Evolutionary conservation across 495 filamentous ascomycete species (phyloP).

Genomic region (Penicillium pulvis): DNA sequence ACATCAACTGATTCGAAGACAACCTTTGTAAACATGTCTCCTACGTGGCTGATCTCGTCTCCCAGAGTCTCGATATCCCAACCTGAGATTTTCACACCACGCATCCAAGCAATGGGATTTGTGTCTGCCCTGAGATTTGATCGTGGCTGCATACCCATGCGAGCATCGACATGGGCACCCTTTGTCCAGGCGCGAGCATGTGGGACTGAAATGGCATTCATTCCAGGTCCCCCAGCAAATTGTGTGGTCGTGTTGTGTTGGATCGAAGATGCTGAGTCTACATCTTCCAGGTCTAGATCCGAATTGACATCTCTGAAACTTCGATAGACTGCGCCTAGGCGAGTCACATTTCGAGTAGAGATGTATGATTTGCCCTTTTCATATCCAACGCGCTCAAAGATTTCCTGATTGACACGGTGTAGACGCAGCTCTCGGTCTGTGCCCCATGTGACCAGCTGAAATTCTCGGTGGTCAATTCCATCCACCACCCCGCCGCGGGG

Average conservation of each 20-base stretch:
- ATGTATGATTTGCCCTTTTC: constrained; percentile 65
- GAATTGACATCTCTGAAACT: constrained; percentile 69
- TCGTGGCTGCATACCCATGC: constrained; percentile 66
- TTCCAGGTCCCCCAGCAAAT: constrained; percentile 40
- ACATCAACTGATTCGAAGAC: constrained; percentile 85
- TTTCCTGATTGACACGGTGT: constrained; percentile 67
- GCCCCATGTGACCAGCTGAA: constrained; percentile 93
- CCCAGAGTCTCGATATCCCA: constrained; percentile 84
- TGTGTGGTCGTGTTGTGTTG: constrained; percentile 24
- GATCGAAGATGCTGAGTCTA: constrained; percentile 34
- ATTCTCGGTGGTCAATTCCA: constrained; percentile 82
- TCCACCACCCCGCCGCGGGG: constrained; percentile 71
- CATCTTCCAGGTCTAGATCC: constrained; percentile 38
- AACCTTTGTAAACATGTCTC: constrained; percentile 80
- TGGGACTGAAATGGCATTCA: constrained; percentile 54
- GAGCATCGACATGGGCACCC: constrained; percentile 49
- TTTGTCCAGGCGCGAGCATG: constrained; percentile 44
- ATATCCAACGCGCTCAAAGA: constrained; percentile 74
- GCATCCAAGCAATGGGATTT: constrained; percentile 93
- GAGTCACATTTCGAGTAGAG: constrained; percentile 71
- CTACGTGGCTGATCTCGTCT: constrained; percentile 85
- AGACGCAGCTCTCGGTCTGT: constrained; percentile 80
- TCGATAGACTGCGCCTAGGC: constrained; percentile 82
- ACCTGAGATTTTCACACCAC: constrained; percentile 77
- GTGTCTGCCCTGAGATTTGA: constrained; percentile 56